Conservation (phyloP, 805 yeast species). For the Lipomyces sp. region DNA sequence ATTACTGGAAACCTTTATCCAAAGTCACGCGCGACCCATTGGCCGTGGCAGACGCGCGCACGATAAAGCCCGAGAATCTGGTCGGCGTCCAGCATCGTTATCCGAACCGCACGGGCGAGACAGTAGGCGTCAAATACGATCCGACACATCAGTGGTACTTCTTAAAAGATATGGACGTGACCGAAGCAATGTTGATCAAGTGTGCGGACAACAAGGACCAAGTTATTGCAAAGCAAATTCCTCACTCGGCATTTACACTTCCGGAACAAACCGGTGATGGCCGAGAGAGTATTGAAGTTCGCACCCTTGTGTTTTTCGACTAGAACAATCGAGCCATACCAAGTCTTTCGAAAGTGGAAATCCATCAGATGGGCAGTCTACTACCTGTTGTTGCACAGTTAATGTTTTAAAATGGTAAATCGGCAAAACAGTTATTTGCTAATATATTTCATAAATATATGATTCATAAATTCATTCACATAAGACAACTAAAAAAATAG, state of each 20-base stretch:
- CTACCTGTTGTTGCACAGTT: too few species aligned
- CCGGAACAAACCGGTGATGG: slow-evolving; percentile 33
- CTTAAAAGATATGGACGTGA: slow-evolving; percentile 31
- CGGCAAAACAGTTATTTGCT: not conserved
- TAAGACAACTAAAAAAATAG: not conserved
- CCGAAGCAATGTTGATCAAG: slow-evolving; percentile 36
- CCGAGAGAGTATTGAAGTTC: slow-evolving; percentile 40
- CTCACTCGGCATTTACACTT: slow-evolving; percentile 39
- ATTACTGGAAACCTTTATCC: slow-evolving; percentile 40
- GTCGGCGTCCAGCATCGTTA: slow-evolving; percentile 37
- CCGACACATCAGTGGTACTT: slow-evolving; percentile 37
- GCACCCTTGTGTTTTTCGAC: slow-evolving; percentile 38
- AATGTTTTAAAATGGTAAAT: too few species aligned
- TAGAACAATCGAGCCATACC: not conserved
- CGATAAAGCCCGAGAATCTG: slow-evolving; percentile 25
- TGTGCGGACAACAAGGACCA: slow-evolving; percentile 38
- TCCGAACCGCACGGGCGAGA: slow-evolving; percentile 37
- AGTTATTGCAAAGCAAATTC: slow-evolving; percentile 37
- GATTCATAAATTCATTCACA: not conserved
- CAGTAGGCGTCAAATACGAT: slow-evolving; percentile 35
- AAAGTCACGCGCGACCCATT: slow-evolving; percentile 36
- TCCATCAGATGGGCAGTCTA: too few species aligned
- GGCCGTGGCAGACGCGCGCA: slow-evolving; percentile 37
- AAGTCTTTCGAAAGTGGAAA: too few species aligned
- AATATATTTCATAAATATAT: not conserved